A percentile compares a stretch with the other conserved stretches of the same genome.
Conservation (phyloP, 2,329 filamentous ascomycete genomes). For the Aspergillus spinulosporus region DNA sequence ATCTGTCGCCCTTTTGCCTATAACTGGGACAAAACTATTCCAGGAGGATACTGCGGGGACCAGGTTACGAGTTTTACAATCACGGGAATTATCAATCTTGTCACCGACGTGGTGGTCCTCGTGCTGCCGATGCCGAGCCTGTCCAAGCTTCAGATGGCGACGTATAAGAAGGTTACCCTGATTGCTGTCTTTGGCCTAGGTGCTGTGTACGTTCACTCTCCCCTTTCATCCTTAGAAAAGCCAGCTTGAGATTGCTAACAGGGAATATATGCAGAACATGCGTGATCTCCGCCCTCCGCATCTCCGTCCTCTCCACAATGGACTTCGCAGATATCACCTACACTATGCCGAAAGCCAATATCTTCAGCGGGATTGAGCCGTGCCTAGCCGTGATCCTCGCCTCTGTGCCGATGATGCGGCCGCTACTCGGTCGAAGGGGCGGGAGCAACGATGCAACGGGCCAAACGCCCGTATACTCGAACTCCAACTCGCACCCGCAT, state of each 20-base stretch:
- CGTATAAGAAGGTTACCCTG: constrained; percentile 26
- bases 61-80: constrained; percentile 25
- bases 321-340: constrained; percentile 26
- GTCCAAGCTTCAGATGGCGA: constrained; percentile 26
- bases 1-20: constrained; percentile 28
- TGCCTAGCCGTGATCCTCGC: constrained; percentile 26
- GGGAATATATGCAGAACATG: constrained; percentile 20
- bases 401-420: constrained; percentile 29
- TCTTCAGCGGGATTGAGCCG: constrained; percentile 31
- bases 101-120: constrained; percentile 29
- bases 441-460: constrained; percentile 24
- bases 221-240: no score
- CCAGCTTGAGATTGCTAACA: no score
- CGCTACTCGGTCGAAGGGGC: constrained; percentile 32
- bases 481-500: constrained; percentile 3
- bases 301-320: constrained; percentile 24
- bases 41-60: constrained; percentile 23
- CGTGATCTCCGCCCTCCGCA: constrained; percentile 28
- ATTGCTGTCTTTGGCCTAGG: constrained; percentile 27
- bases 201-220: constrained; percentile 21
- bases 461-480: neutral
- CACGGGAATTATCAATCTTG: constrained; percentile 26
- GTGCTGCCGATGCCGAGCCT: constrained; percentile 25
- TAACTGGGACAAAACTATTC: constrained; percentile 29
- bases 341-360: constrained; percentile 26